Evolutionary conservation across 2,329 filamentous ascomycete genomes (phyloP).

Genomic region (Neocatenulostroma microsporum): DNA sequence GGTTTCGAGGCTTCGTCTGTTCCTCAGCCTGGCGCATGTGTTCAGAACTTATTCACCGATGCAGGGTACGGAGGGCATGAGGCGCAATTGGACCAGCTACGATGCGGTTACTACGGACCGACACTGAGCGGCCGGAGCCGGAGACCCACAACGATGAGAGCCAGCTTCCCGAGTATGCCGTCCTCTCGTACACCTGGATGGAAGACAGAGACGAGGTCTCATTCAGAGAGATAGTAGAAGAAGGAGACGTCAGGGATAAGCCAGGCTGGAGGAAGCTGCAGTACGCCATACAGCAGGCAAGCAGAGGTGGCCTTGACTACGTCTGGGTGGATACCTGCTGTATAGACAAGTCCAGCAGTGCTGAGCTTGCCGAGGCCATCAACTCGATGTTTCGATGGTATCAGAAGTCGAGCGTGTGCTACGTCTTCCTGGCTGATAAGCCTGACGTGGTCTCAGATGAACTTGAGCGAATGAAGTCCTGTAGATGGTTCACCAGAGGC

Average conservation of each 20-base stretch:
- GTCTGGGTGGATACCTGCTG: constrained; percentile 19
- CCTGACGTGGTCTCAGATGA: background rate
- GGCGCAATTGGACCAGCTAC: too few species aligned
- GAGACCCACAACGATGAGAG: too few species aligned
- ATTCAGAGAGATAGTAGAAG: constrained; percentile 10
- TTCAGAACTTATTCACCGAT: too few species aligned
- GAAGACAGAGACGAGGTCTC: constrained; percentile 18
- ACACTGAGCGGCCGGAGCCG: too few species aligned
- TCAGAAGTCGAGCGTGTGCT: constrained; percentile 8
- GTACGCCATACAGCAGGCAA: constrained; percentile 17
- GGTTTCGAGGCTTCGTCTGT: too few species aligned
- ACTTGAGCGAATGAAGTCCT: background rate
- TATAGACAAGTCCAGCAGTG: constrained; percentile 16
- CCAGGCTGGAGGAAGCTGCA: too few species aligned
- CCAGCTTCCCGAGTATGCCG: too few species aligned
- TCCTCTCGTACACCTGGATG: constrained; percentile 31
- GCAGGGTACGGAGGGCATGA: too few species aligned
- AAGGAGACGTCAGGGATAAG: background rate
- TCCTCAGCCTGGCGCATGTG: too few species aligned
- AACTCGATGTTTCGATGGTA: constrained; percentile 9
- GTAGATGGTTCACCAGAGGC: constrained; percentile 15
- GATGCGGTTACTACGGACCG: too few species aligned
- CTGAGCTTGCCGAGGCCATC: constrained; percentile 1
- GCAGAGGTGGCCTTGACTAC: constrained; percentile 10
- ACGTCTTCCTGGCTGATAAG: constrained; percentile 11